Percentiles rank a stretch among this genome's conserved stretches.
phyloP scores from a whole-genome alignment of 176 grass and related monocot species.

The Alloteropsis semialata region DNA sequence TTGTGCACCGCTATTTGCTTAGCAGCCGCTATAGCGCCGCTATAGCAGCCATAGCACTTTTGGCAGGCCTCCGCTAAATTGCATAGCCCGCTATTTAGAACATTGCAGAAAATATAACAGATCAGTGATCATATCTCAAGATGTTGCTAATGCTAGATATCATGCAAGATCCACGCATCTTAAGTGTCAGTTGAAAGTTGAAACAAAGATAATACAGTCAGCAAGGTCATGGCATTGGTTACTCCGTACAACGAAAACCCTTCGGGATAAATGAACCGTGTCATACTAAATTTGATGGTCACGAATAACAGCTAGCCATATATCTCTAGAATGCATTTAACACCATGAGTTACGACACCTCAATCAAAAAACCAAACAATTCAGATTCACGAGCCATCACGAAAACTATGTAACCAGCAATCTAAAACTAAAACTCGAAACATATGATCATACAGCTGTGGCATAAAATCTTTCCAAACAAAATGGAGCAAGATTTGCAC shows the following conservation, averaged over 20 bases:
- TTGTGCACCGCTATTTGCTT: no score
- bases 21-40: no score
- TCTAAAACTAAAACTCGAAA: constrained; percentile 9
- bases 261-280: not conserved
- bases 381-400: not conserved
- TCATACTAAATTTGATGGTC: not conserved
- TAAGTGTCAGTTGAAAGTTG: not conserved
- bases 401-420: constrained; percentile 5
- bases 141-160: not conserved
- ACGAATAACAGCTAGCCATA: not conserved
- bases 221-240: not conserved
- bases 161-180: not conserved
- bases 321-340: not conserved
- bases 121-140: not conserved
- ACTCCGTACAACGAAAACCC: not conserved
- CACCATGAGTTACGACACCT: not conserved
- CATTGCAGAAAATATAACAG: not conserved
- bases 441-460: not conserved
- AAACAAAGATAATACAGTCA: not conserved
- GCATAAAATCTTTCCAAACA: not conserved
- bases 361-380: not conserved
- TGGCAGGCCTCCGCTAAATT: no score
- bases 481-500: not conserved
- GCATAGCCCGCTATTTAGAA: no score
- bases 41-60: no score